Base-by-base conservation (phyloP, 495 filamentous ascomycete genomes). In the Penicillium bovifimosum region DNA sequence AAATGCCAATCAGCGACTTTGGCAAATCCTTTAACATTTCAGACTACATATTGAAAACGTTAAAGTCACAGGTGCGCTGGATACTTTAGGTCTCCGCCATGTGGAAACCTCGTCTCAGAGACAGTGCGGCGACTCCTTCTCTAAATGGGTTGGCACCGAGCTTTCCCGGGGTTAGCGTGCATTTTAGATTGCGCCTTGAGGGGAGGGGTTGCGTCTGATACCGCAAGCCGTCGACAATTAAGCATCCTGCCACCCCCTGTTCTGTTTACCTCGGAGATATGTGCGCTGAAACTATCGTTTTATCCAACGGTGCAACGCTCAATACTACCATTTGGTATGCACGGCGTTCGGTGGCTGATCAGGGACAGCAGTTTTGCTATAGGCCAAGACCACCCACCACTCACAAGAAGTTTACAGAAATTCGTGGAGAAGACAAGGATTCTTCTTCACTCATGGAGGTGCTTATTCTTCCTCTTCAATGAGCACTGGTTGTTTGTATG, bases 201-300 rank as follows among this genome's bases (percentile, higher is more conserved):
- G 44, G 41, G 41, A 31, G 16, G 41, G 45, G 28, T 10, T 33
- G 41, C 35, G 17, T 54, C 41, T 45, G 55, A 41, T 40, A 28
- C 43, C 24, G 47, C 47, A 55, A 55, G 47, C 47, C 52, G 46
- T 50, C 6, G 41, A 16, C 13, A 2, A 31, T 45, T 32, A 45
- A 17, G 47, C 53, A 51, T 46, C 43, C n/a, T 27, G 3, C 18
- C 24, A 31, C 14, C 32, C 29, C 26, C 29, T 26, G 13, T 39
- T 50, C 33, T 5, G 38, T 41, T 33, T 44, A 24, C 46, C 38
- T 18, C 43, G 28, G 33, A 32, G 33, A 41, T 33, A 43, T 45
- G 42, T 41, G 33, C 38, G 27, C 7, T 11, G 31, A 36, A 16
- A 45, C 28, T 32, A 13, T 32, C 20, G 16, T 29, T 29, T 28